phyloP scores from a whole-genome alignment of 352 stramenopile genomes.

The Phytophthora niederhauseri region DNA sequence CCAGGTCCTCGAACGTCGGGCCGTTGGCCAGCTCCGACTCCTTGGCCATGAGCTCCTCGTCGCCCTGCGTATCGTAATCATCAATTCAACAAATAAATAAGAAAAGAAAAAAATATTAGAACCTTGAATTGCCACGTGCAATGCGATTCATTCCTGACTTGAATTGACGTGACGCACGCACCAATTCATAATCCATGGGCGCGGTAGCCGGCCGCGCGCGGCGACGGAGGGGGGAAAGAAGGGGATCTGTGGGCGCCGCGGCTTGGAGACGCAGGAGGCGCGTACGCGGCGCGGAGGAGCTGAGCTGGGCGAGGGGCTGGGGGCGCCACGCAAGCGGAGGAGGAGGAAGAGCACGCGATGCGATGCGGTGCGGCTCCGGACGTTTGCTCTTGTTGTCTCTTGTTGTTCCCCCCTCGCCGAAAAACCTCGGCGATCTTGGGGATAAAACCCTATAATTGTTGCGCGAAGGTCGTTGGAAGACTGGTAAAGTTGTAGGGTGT shows the following conservation, averaged over 20 bases:
- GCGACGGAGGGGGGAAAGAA: neutral
- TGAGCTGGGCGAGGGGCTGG: neutral
- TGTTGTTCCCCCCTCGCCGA: slow-evolving; percentile 30
- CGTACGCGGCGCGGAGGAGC: neutral
- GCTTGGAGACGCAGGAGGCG: neutral
- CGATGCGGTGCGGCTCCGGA: neutral
- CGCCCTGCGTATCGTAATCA: slow-evolving; percentile 16
- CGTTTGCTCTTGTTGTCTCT: slow-evolving; percentile 10
- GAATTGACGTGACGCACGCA: slow-evolving; percentile 25
- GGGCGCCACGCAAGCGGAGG: neutral
- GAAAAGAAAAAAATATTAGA: slow-evolving; percentile 25
- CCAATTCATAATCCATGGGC: slow-evolving; percentile 59
- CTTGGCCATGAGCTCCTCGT: slow-evolving; percentile 37
- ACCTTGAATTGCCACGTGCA: slow-evolving; percentile 23
- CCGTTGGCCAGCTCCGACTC: slow-evolving; percentile 48
- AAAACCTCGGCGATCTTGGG: slow-evolving; percentile 11
- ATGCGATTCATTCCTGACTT: slow-evolving; percentile 1
- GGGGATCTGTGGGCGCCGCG: too few relatives aligned
- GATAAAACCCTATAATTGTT: neutral
- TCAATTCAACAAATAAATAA: neutral
- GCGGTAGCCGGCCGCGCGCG: too few relatives aligned
- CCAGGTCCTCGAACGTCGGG: slow-evolving; percentile 98
- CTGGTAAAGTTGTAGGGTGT: neutral
- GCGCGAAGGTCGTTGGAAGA: neutral
- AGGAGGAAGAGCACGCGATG: neutral